phyloP scores from a whole-genome alignment of 2,329 filamentous ascomycete genomes.

The Neobulgaria alba region DNA sequence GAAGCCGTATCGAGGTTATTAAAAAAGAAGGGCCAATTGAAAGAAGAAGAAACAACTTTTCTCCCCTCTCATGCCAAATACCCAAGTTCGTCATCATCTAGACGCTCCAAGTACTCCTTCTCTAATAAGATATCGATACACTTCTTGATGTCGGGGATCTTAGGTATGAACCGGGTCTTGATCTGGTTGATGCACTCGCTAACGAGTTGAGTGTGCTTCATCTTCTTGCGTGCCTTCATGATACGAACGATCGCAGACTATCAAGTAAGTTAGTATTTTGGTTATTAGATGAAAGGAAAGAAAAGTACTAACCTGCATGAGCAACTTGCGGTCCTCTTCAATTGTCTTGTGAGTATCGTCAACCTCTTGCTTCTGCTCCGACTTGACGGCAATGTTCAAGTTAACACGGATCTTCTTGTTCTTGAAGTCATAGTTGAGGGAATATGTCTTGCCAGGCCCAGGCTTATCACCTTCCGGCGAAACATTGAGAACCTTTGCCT shows the following conservation, averaged over 20 bases:
- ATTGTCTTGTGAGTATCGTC: conserved; percentile 99
- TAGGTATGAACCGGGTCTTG: conserved; percentile 83
- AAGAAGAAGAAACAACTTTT: too few species aligned
- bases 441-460: conserved; percentile 69
- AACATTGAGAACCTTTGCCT: conserved; percentile 80
- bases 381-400: conserved; percentile 87
- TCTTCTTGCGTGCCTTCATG: conserved; percentile 98
- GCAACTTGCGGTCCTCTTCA: conserved; percentile 91
- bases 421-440: conserved; percentile 91
- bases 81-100: conserved; percentile 89
- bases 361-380: conserved; percentile 91
- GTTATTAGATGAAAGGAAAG: background rate
- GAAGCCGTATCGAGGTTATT: too few species aligned
- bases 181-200: conserved; percentile 96
- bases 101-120: conserved; percentile 95
- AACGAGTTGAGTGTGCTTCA: conserved; percentile 94
- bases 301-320: conserved; percentile 72
- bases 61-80: conserved; percentile 79
- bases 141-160: conserved; percentile 96
- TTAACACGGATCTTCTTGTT: conserved; percentile 98
- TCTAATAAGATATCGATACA: conserved; percentile 97
- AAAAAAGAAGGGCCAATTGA: too few species aligned
- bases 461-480: conserved; percentile 61
- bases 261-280: conserved; percentile 25
- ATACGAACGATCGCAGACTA: conserved; percentile 98